Base-by-base conservation (phyloP, 768 basidiomycete species). In the Trametes gibbosa region DNA sequence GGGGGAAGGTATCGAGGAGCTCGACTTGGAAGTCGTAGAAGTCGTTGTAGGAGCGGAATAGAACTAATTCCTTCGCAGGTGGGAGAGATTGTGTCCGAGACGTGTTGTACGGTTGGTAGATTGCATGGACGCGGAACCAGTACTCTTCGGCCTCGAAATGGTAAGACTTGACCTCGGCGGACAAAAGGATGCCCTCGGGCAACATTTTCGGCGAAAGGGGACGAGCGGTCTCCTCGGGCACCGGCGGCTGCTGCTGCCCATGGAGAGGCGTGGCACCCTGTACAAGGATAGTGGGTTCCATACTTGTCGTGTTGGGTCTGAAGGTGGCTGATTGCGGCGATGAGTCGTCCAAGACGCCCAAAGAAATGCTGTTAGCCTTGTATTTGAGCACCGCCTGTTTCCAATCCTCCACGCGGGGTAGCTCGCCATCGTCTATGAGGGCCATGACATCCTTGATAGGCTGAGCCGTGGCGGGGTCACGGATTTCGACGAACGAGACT, bases 341-440 rank as follows among this genome's bases (percentile, higher is more conserved):
- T 35, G 77, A 66, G 17, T 82, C 76, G 58, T 98, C 96, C 68
- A 98, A 84, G 45, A 93, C 89, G 42, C 97, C 97, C 17, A 99
- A 82, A 6, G 95, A 83, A 70, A 99, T 99, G 71, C 92, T 93
- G 72, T 88, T 93, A 65, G 94, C 92, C 74, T 98, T 98, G 79
- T 99, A 99, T 65, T 81, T 89, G 56, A 95, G 82, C 81, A 98
- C 92, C 21, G 92, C 89, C 66, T 87, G 87, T 73, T 98, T 98
- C 97, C 97, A 99, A 60, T 98, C 95, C 71, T 99, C 97, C n/a
- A 99, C 95, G 63, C 86, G 89, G 24, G 97, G 97, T 19, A 99
- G 81, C 59, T 88, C 89, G 19, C 94, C 95, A 14, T 83, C 81
- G 66, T 94, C 89, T 73, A 98, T 93, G 56, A 97, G 82, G 7